Evolutionary conservation across 1,284 basidiomycete genomes (phyloP), one percentile per base, ranked within the genome.

Genomic region (Rhodotorula sp.): DNA sequence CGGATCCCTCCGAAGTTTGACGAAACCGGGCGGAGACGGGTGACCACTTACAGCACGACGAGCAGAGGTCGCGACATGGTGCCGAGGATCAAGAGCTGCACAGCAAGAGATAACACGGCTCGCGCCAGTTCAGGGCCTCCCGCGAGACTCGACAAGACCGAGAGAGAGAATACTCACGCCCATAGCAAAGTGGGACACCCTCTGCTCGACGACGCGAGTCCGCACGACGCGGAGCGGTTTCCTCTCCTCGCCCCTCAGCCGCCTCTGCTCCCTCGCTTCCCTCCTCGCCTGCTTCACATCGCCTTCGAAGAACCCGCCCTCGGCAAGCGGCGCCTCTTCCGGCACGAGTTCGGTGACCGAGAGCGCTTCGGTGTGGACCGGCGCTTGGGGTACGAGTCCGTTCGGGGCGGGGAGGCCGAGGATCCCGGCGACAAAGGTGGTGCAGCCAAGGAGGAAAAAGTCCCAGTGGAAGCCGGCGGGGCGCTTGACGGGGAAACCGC

Each of bases 311-410:
- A 67, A 73, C 18, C 70, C 65, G 16, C 70, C 71, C 18, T 65
- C 65, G 20, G 71, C 74, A 52, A 76, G 73, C 61, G 72, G 65
- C 54, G 75, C 76, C n/a, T 74, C 66, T 23, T 56, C 67, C 20
- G 67, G 64, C 18, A 71, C 68, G 58, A 68, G 61, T 21, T 89
- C 88, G 86, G 92, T 89, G 54, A 96, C 86, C 23, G 91, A 85
- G 0, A 99, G 87, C 12, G 92, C 91, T 20, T 88, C 87, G 0
- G 95, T 97, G 79, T 97, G 94, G 34, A 97, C 91, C 0, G 95
- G 96, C 1, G 96, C 95, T 82, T 98, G 96, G 0, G 95, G 95
- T 62, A 99, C 97, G 31, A 96, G 86, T 5, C 94, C 95, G 78
- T 98, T 97, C 0, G 95, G 95, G 0, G 95, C 94, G 0, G 95